phyloP scores from a whole-genome alignment of 2,329 filamentous ascomycete genomes.

The Penicillium sp. region DNA sequence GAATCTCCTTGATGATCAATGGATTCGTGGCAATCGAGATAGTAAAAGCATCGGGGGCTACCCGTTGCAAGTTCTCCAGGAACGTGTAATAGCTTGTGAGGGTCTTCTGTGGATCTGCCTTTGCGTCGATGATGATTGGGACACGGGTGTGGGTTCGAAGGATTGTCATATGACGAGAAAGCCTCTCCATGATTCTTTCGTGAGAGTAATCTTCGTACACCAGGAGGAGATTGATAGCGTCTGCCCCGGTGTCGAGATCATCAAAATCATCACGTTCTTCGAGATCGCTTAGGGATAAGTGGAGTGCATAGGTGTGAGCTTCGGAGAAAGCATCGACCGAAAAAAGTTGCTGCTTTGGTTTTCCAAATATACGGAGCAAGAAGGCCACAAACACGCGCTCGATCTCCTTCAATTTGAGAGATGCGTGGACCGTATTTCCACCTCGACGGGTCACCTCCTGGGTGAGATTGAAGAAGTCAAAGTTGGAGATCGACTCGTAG shows the following conservation, averaged over 20 bases:
- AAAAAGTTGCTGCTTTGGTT: constrained; percentile 6
- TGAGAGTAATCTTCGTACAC: neutral
- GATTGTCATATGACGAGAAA: constrained; percentile 15
- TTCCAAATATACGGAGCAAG: constrained; percentile 18
- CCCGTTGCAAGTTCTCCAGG: constrained; percentile 10
- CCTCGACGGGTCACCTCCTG: constrained; percentile 1
- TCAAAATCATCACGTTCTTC: constrained; percentile 10
- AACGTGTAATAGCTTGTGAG: neutral
- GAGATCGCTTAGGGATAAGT: constrained; percentile 13
- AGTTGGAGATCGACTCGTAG: constrained; percentile 26
- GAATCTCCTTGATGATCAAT: constrained; percentile 2
- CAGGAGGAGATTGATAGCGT: constrained; percentile 19
- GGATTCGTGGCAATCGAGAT: neutral
- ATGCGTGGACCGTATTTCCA: constrained; percentile 1
- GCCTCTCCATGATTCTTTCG: neutral
- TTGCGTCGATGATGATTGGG: constrained; percentile 21
- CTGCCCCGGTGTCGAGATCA: constrained; percentile 18
- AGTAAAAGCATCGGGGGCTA: constrained; percentile 17
- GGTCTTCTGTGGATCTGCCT: neutral
- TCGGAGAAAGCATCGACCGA: constrained; percentile 15
- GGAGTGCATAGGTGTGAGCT: constrained; percentile 21
- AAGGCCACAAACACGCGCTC: constrained; percentile 21
- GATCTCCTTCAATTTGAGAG: constrained; percentile 22
- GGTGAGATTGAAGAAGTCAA: constrained; percentile 24
- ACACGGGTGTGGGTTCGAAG: constrained; percentile 16